A percentile compares a stretch with the other conserved stretches of the same genome.
phyloP scores from a whole-genome alignment of 164 flowering plant species.

The Piper longum region DNA sequence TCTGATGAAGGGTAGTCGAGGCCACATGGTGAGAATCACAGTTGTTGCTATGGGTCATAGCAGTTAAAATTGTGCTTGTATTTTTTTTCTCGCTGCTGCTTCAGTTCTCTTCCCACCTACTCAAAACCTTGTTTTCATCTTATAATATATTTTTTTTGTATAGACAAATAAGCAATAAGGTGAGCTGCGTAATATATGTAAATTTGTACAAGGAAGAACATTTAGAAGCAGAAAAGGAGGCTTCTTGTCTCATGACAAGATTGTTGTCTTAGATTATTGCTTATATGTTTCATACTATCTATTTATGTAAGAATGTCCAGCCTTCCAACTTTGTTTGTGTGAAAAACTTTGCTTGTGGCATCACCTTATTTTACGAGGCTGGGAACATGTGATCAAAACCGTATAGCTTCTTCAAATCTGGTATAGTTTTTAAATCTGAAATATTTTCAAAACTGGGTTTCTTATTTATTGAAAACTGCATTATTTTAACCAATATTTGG shows the following conservation, averaged over 20 bases:
- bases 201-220: not conserved
- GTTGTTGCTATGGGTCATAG: conserved; percentile 83
- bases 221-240: conserved; percentile 1
- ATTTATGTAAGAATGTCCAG: too few relatives aligned
- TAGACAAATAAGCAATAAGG: conserved; percentile 25
- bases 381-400: too few relatives aligned
- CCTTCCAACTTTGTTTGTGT: too few relatives aligned
- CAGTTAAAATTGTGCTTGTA: conserved; percentile 17
- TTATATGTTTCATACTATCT: too few relatives aligned
- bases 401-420: too few relatives aligned
- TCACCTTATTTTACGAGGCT: too few relatives aligned
- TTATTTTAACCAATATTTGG: too few relatives aligned
- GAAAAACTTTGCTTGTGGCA: too few relatives aligned
- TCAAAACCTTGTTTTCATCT: conserved; percentile 6
- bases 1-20: conserved; percentile 74
- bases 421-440: too few relatives aligned
- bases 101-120: not conserved
- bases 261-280: too few relatives aligned
- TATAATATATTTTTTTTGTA: conserved; percentile 53
- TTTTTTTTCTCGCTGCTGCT: conserved; percentile 1
- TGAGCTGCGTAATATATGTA: not conserved
- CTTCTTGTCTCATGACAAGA: conserved; percentile 1
- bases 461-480: too few relatives aligned
- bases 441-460: too few relatives aligned
- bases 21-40: conserved; percentile 87